Evolutionary conservation across 2,329 filamentous ascomycete species (phyloP).

Genomic region (Cladosporium sp.): DNA sequence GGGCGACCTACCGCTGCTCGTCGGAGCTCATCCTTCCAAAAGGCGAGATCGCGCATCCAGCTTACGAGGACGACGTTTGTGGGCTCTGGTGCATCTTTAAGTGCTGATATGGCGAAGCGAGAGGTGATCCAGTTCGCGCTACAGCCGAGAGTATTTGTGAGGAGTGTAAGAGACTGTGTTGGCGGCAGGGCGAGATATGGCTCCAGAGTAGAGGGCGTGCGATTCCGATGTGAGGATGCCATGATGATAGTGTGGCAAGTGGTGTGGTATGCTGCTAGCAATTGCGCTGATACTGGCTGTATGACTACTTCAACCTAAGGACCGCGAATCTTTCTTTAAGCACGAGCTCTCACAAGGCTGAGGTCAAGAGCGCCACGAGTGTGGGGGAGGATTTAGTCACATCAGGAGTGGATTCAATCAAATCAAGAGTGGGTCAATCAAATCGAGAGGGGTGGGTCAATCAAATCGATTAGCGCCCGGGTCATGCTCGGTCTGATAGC

Average conservation of each 20-base stretch:
- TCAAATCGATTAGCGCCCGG: not conserved
- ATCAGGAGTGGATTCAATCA: not conserved
- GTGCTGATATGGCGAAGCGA: slow-evolving; percentile 47
- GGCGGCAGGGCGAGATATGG: slow-evolving; percentile 58
- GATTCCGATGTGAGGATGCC: slow-evolving; percentile 23
- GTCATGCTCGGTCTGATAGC: not conserved
- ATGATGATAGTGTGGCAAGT: not conserved
- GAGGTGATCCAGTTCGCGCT: slow-evolving; percentile 54
- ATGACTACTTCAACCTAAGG: not conserved
- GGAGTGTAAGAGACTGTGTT: slow-evolving; percentile 57
- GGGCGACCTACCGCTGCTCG: slow-evolving; percentile 21
- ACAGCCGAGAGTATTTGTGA: slow-evolving; percentile 60
- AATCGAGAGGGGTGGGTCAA: not conserved
- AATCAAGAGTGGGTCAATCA: not conserved
- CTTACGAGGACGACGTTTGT: slow-evolving; percentile 67
- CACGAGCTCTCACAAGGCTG: not conserved
- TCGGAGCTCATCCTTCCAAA: slow-evolving; percentile 67
- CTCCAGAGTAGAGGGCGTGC: slow-evolving; percentile 61
- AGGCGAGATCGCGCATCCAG: slow-evolving; percentile 72
- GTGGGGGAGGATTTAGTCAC: not conserved
- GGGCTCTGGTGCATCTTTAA: slow-evolving; percentile 30
- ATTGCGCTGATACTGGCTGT: not conserved
- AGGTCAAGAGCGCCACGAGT: not conserved
- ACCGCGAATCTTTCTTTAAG: not conserved
- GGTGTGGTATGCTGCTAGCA: not conserved